These are phyloP conservation scores for Cercospora janseana DNA, from an alignment of 2,329 filamentous ascomycete species.

Conservation along the genomic window DNA sequence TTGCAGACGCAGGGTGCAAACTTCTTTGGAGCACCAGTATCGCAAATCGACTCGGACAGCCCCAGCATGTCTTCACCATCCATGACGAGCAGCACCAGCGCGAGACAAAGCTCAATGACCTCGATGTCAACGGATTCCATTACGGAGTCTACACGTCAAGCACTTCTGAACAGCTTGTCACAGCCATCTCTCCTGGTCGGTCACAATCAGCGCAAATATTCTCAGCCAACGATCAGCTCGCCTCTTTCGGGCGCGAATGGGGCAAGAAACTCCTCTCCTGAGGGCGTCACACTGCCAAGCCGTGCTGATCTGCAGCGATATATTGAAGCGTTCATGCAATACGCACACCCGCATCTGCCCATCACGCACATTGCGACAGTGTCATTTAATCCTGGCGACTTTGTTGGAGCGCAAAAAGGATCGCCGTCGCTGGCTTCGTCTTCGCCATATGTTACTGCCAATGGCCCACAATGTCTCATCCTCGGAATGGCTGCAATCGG, in stretches of 20 bases:
- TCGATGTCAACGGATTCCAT: slow-evolving; percentile 64
- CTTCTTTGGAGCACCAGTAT: slow-evolving; percentile 57
- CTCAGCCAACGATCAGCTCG: slow-evolving; percentile 57
- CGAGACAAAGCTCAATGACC: slow-evolving; percentile 58
- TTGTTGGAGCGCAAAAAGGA: slow-evolving; percentile 49
- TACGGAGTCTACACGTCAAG: slow-evolving; percentile 64
- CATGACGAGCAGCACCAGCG: slow-evolving; percentile 59
- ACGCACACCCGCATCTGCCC: slow-evolving; percentile 92
- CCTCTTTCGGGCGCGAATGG: slow-evolving; percentile 45
- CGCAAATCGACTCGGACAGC: slow-evolving; percentile 69
- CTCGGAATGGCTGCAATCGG: slow-evolving; percentile 86
- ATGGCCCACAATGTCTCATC: slow-evolving; percentile 79
- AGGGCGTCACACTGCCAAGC: slow-evolving; percentile 64
- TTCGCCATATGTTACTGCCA: slow-evolving; percentile 39
- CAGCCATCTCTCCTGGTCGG: slow-evolving; percentile 56
- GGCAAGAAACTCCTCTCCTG: slow-evolving; percentile 35
- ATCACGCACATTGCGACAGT: slow-evolving; percentile 90
- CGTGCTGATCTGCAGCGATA: slow-evolving; percentile 86
- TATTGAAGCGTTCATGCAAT: slow-evolving; percentile 83
- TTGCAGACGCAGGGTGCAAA: slow-evolving; percentile 50
- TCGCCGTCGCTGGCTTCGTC: slow-evolving; percentile 45
- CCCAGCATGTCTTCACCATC: slow-evolving; percentile 63
- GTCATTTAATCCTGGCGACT: slow-evolving; percentile 77
- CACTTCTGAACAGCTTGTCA: slow-evolving; percentile 60
- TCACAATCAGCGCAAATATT: slow-evolving; percentile 56